phyloP scores from a whole-genome alignment of 2,329 filamentous ascomycete species.

The Verticillium albo-atrum region DNA sequence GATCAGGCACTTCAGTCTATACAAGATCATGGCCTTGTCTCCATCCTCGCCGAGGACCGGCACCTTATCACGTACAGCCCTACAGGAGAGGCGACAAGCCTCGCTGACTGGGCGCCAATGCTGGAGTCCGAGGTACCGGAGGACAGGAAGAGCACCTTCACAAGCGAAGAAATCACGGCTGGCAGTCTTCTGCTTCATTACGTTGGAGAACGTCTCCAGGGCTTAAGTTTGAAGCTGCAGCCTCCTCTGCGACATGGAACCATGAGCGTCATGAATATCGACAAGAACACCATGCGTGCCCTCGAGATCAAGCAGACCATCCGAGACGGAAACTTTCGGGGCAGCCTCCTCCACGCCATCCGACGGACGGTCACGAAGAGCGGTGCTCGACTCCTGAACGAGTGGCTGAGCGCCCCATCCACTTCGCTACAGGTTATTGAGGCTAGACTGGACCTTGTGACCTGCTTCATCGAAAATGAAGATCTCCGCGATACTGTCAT shows the following conservation, averaged over 20 bases:
- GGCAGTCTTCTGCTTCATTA: constrained; percentile 82
- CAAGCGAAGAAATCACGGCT: constrained; percentile 65
- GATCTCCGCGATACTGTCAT: constrained; percentile 67
- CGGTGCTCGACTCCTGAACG: constrained; percentile 76
- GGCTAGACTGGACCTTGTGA: constrained; percentile 74
- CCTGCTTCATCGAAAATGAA: constrained; percentile 63
- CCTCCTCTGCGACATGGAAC: constrained; percentile 71
- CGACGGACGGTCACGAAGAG: constrained; percentile 88
- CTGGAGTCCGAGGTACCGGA: constrained; percentile 67
- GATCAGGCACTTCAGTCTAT: constrained; percentile 57
- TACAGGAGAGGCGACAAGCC: constrained; percentile 35
- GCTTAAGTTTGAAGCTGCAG: constrained; percentile 75
- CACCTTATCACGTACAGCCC: constrained; percentile 71
- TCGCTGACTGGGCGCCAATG: constrained; percentile 69
- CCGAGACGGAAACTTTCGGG: constrained; percentile 71
- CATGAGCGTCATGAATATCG: constrained; percentile 80
- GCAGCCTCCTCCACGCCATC: constrained; percentile 86
- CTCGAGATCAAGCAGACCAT: constrained; percentile 87
- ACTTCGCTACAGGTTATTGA: constrained; percentile 80
- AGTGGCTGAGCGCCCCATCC: constrained; percentile 86
- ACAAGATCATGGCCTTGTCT: constrained; percentile 58
- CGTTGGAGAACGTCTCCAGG: constrained; percentile 72
- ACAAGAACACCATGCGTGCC: constrained; percentile 84
- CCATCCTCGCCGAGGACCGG: constrained; percentile 69
- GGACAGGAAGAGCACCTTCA: constrained; percentile 53